These are phyloP conservation scores for Penicillium soppii DNA, from an alignment of 495 filamentous ascomycete genomes.

Conservation along the genomic window DNA sequence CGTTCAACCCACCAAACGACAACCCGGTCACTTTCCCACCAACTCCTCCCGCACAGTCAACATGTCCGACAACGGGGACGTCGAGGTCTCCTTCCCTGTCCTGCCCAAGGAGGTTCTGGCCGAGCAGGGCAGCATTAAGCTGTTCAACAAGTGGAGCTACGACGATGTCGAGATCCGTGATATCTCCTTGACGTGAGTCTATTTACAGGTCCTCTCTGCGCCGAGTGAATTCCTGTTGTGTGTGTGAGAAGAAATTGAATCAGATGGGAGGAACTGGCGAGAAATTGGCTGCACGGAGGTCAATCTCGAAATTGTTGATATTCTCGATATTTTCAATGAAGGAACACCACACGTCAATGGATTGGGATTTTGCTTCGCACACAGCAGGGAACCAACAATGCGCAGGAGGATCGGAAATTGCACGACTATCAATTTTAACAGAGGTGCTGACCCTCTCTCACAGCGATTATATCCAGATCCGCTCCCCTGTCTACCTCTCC, in stretches of 20 bases:
- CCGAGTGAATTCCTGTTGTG: slow-evolving; percentile 17
- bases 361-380: slow-evolving; percentile 1
- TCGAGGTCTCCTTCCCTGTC: slow-evolving; percentile 79
- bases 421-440: slow-evolving; percentile 4
- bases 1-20: slow-evolving; percentile 42
- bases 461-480: slow-evolving; percentile 99
- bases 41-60: slow-evolving; percentile 53
- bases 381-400: slow-evolving; percentile 3
- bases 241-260: slow-evolving; percentile 10
- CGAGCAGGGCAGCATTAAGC: slow-evolving; percentile 91
- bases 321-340: slow-evolving; percentile 6
- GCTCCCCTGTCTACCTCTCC: slow-evolving; percentile 94
- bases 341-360: neutral
- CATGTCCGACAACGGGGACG: slow-evolving; percentile 95
- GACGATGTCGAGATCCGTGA: slow-evolving; percentile 99
- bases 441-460: slow-evolving; percentile 16
- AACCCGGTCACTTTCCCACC: slow-evolving; percentile 42
- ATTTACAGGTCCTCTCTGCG: slow-evolving; percentile 22
- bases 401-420: neutral
- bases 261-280: slow-evolving; percentile 3
- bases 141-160: slow-evolving; percentile 97
- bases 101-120: slow-evolving; percentile 92
- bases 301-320: slow-evolving; percentile 2
- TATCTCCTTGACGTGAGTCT: slow-evolving; percentile 97
- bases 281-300: slow-evolving; percentile 4